These are phyloP conservation scores for Drechslera avenae DNA, from an alignment of 2,329 filamentous ascomycete genomes.

Conservation along the genomic window DNA sequence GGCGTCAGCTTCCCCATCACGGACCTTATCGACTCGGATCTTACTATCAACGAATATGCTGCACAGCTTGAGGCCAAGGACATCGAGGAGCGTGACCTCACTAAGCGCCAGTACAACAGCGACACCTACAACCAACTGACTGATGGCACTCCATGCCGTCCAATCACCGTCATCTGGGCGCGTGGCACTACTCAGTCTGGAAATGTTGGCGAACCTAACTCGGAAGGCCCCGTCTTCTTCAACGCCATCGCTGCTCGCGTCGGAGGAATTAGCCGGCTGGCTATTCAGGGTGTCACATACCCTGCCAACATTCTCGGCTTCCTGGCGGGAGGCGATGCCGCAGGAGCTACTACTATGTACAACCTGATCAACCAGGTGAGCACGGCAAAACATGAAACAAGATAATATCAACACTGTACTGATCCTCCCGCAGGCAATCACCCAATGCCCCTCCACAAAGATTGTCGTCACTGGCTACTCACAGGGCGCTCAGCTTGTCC, in stretches of 20 bases:
- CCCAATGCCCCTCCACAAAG: conserved; percentile 36
- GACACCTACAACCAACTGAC: conserved; percentile 41
- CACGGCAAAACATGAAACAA: conserved; percentile 5
- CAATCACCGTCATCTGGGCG: conserved; percentile 60
- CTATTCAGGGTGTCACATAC: conserved; percentile 63
- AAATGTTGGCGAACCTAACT: conserved; percentile 56
- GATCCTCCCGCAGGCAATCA: conserved; percentile 16
- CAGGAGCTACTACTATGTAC: conserved; percentile 53
- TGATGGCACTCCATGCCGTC: conserved; percentile 48
- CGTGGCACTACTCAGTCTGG: conserved; percentile 59
- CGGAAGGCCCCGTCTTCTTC: conserved; percentile 56
- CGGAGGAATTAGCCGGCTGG: conserved; percentile 50
- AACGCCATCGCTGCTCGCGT: conserved; percentile 50
- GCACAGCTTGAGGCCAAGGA: conserved; percentile 25
- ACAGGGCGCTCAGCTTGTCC: conserved; percentile 51
- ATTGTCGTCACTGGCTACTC: conserved; percentile 41
- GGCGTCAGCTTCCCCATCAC: conserved; percentile 35
- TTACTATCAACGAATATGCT: conserved; percentile 33
- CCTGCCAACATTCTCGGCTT: conserved; percentile 53
- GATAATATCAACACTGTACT: neutral
- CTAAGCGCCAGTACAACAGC: conserved; percentile 29
- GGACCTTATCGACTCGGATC: conserved; percentile 28
- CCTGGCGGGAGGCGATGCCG: conserved; percentile 53
- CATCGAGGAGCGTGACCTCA: conserved; percentile 11
- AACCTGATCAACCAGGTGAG: conserved; percentile 43